These are phyloP conservation scores for Talaromyces borbonicus DNA, from an alignment of 495 filamentous ascomycete genomes.

Conservation along the genomic window DNA sequence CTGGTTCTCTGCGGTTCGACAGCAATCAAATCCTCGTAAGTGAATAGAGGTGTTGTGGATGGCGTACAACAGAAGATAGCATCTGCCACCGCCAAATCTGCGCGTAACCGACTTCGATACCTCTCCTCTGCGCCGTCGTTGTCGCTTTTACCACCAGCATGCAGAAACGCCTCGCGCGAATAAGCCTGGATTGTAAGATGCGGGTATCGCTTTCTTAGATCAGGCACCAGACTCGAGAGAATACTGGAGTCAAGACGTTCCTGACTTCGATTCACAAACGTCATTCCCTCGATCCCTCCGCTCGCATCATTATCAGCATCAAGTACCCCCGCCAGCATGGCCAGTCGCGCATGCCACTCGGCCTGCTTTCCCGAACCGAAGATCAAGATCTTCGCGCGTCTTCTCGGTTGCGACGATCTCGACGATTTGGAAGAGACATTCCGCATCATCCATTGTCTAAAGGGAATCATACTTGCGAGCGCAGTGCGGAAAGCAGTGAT, in stretches of 20 bases:
- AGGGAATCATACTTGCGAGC: conserved; percentile 66
- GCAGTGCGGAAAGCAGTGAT: conserved; percentile 93
- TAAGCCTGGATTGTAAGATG: conserved; percentile 15
- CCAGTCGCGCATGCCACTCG: conserved; percentile 83
- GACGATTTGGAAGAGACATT: too few species aligned
- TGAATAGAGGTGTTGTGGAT: conserved; percentile 50
- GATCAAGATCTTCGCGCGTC: conserved; percentile 61
- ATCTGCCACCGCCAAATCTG: conserved; percentile 37
- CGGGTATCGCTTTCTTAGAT: conserved; percentile 20
- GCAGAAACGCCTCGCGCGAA: conserved; percentile 18
- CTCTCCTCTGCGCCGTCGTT: background rate
- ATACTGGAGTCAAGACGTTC: conserved; percentile 31
- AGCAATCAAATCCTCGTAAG: conserved; percentile 44
- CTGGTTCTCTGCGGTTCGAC: conserved; percentile 53
- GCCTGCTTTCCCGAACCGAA: conserved; percentile 87
- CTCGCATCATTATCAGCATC: conserved; percentile 44
- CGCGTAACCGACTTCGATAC: conserved; percentile 18
- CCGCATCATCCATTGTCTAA: too few species aligned
- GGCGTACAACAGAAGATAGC: conserved; percentile 78
- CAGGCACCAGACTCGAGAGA: conserved; percentile 13
- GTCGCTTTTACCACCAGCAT: conserved; percentile 9
- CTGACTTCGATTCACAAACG: conserved; percentile 66
- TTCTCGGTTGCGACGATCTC: too few species aligned
- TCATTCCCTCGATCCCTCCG: conserved; percentile 60
- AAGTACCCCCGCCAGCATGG: conserved; percentile 52